Base-by-base conservation (phyloP, 2,329 filamentous ascomycete genomes). In the Aspergillus phoenicis region DNA sequence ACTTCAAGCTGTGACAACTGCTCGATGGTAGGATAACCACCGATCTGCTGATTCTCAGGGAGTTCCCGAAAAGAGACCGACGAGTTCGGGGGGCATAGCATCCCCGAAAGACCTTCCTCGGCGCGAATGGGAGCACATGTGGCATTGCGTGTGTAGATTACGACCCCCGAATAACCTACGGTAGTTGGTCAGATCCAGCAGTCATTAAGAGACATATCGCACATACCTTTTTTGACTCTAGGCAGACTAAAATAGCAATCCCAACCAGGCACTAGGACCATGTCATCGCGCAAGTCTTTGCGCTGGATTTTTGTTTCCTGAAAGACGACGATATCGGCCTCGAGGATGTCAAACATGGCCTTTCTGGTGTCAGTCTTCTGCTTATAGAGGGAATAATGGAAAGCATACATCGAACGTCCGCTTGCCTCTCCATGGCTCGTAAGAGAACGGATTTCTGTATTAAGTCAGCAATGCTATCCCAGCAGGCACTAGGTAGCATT, bases 241-340 rank as follows among this genome's bases (percentile, higher is more conserved):
- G 95, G 95, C 24, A 99, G 82, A 73, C 93, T 97, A 78, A 97
- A 97, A 78, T 89, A 97, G 66, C 93, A 93, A 74, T 99, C 95
- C 94, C 94, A 99, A 11, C 95, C 95, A 0, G 91, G 88, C 0
- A 98, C 87, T 36, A 98, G 81, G 8, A 98, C 93, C 92, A 98
- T 98, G 69, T 98, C 95, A 82, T 98, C 95, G 43, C 83, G 85
- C 1, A 99, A 81, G 68, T 97, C 93, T 73, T 97, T 97, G 60
- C 90, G 85, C 73, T 98, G 95, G 43, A 98, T 97, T 78, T 98
- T 99, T 47, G 92, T 89, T 77, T 98, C 95, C 76, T 99, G 95
- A 82, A 98, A 93, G 61, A 97, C 84, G 17, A 98, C 87, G 65
- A 99, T 95, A 75, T 99, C 95, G 57, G 93, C 88, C 74, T 95